A percentile compares a stretch with the other conserved stretches of the same genome.
Conservation (phyloP, 2,329 filamentous ascomycete genomes). For the Aspergillus awamori region DNA sequence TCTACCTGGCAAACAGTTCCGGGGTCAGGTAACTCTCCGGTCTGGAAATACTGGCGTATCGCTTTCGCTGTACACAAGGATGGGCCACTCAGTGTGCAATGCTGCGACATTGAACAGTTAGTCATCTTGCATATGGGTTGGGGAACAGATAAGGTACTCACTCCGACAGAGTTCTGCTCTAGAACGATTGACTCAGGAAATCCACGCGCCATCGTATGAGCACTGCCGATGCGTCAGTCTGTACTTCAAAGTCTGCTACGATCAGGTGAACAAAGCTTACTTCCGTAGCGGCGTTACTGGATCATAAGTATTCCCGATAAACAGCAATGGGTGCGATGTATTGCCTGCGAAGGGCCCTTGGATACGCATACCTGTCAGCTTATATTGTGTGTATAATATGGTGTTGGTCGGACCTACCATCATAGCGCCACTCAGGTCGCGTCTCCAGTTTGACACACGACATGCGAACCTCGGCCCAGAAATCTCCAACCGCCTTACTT, state of each 20-base stretch:
- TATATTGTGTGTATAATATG: not conserved
- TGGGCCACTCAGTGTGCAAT: slow-evolving; percentile 4
- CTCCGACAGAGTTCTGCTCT: slow-evolving; percentile 9
- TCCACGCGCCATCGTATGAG: not conserved
- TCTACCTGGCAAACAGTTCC: slow-evolving; percentile 9
- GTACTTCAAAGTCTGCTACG: not conserved
- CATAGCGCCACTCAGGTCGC: not conserved
- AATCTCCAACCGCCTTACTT: slow-evolving; percentile 4
- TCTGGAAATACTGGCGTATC: slow-evolving; percentile 10
- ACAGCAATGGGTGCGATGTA: slow-evolving; percentile 5
- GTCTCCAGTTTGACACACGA: slow-evolving; percentile 1
- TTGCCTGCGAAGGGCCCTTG: not conserved
- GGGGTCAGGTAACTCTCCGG: slow-evolving; percentile 1
- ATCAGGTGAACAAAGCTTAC: not conserved
- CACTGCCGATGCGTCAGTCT: not conserved
- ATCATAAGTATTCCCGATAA: slow-evolving; percentile 10
- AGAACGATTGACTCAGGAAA: slow-evolving; percentile 2
- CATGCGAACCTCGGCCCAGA: slow-evolving; percentile 4
- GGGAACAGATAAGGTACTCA: not conserved
- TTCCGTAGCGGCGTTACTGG: slow-evolving; percentile 5
- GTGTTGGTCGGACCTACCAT: not conserved
- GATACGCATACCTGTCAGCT: not conserved
- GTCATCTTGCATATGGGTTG: not conserved
- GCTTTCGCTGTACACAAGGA: slow-evolving; percentile 3
- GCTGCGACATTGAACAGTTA: not conserved